Evolutionary conservation across 306 rosid genomes (phyloP).

Genomic region (Pueraria montana): DNA sequence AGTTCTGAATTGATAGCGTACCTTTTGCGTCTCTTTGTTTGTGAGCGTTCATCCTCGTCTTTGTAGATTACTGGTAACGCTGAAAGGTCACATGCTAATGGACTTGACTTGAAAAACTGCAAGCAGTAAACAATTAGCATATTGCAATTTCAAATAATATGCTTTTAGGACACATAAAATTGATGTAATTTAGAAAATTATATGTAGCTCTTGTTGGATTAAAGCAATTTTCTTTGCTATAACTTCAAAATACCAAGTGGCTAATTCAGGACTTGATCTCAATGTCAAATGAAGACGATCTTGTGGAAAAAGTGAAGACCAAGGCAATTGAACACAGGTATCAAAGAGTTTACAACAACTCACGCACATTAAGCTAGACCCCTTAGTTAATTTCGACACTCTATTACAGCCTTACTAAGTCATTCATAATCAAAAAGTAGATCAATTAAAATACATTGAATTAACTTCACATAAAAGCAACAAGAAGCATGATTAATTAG

Average conservation of each 20-base stretch:
- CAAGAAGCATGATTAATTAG: neutral
- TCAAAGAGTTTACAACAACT: too few species aligned
- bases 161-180: neutral
- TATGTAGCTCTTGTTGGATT: too few species aligned
- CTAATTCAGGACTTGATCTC: neutral
- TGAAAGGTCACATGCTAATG: constrained; percentile 47
- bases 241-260: neutral
- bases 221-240: too few species aligned
- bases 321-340: too few species aligned
- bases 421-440: neutral
- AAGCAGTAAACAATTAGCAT: neutral
- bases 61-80: constrained; percentile 48
- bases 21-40: constrained; percentile 51
- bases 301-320: neutral
- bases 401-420: neutral
- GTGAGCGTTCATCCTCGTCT: constrained; percentile 50
- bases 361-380: too few species aligned
- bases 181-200: too few species aligned
- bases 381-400: too few species aligned
- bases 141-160: neutral
- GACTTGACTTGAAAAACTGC: constrained; percentile 58
- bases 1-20: neutral
- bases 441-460: neutral
- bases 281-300: neutral
- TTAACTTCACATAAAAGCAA: neutral